phyloP scores from a whole-genome alignment of 768 basidiomycete genomes.

The Asterophora lycoperdoides region DNA sequence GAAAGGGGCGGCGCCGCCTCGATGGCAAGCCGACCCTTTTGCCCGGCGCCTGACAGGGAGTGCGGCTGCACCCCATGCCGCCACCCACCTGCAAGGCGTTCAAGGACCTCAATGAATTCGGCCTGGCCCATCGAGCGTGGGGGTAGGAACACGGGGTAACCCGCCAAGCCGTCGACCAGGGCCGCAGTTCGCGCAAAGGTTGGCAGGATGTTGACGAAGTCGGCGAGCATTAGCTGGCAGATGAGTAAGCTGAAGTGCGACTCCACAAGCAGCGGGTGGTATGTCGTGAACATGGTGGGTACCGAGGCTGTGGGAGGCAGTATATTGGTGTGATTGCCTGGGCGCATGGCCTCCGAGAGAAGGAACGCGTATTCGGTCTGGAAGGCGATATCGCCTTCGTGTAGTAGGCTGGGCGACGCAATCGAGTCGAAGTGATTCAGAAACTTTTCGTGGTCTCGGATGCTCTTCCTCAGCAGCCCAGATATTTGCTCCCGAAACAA shows the following conservation, averaged over 20 bases:
- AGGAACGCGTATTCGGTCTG: slow-evolving; percentile 65
- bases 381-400: slow-evolving; percentile 43
- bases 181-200: slow-evolving; percentile 63
- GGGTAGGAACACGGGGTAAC: slow-evolving; percentile 84
- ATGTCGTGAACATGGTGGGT: slow-evolving; percentile 76
- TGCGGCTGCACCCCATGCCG: slow-evolving; percentile 57
- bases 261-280: slow-evolving; percentile 87
- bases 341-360: slow-evolving; percentile 63
- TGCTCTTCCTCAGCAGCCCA: slow-evolving; percentile 61
- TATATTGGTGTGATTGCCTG: slow-evolving; percentile 44
- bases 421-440: slow-evolving; percentile 78
- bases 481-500: slow-evolving; percentile 58
- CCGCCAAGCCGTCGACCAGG: slow-evolving; percentile 78
- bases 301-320: slow-evolving; percentile 32
- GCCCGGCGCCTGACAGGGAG: slow-evolving; percentile 34
- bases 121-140: slow-evolving; percentile 88
- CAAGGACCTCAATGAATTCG: slow-evolving; percentile 82
- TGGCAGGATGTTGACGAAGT: slow-evolving; percentile 58
- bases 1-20: slow-evolving; percentile 10
- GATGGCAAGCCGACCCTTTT: slow-evolving; percentile 12
- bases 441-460: slow-evolving; percentile 84
- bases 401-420: slow-evolving; percentile 36
- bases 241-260: slow-evolving; percentile 79
- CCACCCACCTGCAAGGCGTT: slow-evolving; percentile 79
- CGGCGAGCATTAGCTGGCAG: slow-evolving; percentile 72